phyloP scores from a whole-genome alignment of 345 rosid species.

The Arabidopsis suecica region DNA sequence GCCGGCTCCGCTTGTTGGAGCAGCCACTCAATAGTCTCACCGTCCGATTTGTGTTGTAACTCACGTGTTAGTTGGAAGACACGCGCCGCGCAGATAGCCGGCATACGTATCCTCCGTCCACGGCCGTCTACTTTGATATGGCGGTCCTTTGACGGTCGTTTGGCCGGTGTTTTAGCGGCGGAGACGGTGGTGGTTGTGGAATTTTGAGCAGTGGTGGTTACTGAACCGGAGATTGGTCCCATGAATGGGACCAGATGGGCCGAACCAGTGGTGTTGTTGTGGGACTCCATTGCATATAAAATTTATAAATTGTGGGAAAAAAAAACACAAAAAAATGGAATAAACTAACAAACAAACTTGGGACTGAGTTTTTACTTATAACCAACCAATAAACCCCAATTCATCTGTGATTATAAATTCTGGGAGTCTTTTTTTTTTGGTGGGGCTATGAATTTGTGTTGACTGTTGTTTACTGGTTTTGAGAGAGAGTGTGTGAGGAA shows the following conservation, averaged over 20 bases:
- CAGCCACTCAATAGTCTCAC: conserved; percentile 37
- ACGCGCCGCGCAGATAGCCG: conserved; percentile 42
- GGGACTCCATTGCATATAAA: conserved; percentile 29
- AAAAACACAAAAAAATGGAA: not conserved
- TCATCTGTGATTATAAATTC: not conserved
- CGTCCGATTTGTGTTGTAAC: conserved; percentile 39
- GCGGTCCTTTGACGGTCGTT: conserved; percentile 35
- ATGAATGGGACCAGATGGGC: conserved; percentile 53
- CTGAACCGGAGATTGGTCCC: conserved; percentile 55
- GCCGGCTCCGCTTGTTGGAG: conserved; percentile 41
- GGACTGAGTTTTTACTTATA: conserved; percentile 3
- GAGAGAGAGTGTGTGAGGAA: conserved; percentile 3
- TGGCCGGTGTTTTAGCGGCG: conserved; percentile 6
- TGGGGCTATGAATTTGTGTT: conserved; percentile 34
- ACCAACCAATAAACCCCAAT: not conserved
- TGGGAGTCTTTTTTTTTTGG: not conserved
- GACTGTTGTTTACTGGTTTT: conserved; percentile 18
- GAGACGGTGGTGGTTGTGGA: conserved; percentile 18
- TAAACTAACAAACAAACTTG: conserved; percentile 18
- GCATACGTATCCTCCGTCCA: conserved; percentile 43
- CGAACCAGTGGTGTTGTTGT: conserved; percentile 28
- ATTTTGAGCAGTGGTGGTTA: not conserved
- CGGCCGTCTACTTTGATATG: conserved; percentile 44
- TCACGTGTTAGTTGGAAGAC: conserved; percentile 40
- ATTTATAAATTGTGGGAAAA: not conserved